These are phyloP conservation scores for Boletus reticulatus DNA, from an alignment of 768 basidiomycete genomes.

Conservation along the genomic window DNA sequence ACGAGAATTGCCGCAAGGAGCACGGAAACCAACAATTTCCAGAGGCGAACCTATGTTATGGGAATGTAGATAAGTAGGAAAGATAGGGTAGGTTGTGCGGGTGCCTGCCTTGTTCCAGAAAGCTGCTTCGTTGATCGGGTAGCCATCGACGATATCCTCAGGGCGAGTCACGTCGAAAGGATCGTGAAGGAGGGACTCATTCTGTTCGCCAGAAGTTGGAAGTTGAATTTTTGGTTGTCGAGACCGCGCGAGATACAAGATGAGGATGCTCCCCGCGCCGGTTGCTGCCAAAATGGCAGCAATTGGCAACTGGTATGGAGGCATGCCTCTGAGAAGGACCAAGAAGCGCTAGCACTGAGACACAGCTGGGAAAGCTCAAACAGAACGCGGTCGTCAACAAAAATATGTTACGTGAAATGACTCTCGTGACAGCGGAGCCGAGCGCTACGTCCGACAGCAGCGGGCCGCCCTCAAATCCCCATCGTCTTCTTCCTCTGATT, in stretches of 20 bases:
- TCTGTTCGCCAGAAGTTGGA: conserved; percentile 29
- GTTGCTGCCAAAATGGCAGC: conserved; percentile 45
- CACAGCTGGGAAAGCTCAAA: not conserved
- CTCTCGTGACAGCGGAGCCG: conserved; percentile 11
- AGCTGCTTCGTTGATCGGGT: conserved; percentile 54
- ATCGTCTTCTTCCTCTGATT: not conserved
- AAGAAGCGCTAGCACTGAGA: not conserved
- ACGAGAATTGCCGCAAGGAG: conserved; percentile 46
- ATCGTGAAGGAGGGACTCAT: conserved; percentile 37
- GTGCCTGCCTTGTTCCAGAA: conserved; percentile 59
- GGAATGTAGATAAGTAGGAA: not conserved
- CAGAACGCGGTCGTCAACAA: not conserved
- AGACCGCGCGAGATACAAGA: conserved; percentile 40
- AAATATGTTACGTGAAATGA: conserved; percentile 1
- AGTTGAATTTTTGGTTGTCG: conserved; percentile 53
- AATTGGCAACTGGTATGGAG: conserved; percentile 55
- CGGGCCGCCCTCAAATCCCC: not conserved
- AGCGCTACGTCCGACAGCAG: not conserved
- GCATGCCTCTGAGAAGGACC: conserved; percentile 40
- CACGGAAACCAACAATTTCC: conserved; percentile 52
- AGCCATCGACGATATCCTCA: conserved; percentile 67
- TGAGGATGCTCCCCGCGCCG: conserved; percentile 43
- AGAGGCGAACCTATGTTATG: conserved; percentile 49
- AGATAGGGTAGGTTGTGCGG: not conserved
- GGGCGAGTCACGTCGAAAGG: conserved; percentile 73